Conservation (phyloP, 768 basidiomycete genomes). For the Rhodotorula kratochvilovae region DNA sequence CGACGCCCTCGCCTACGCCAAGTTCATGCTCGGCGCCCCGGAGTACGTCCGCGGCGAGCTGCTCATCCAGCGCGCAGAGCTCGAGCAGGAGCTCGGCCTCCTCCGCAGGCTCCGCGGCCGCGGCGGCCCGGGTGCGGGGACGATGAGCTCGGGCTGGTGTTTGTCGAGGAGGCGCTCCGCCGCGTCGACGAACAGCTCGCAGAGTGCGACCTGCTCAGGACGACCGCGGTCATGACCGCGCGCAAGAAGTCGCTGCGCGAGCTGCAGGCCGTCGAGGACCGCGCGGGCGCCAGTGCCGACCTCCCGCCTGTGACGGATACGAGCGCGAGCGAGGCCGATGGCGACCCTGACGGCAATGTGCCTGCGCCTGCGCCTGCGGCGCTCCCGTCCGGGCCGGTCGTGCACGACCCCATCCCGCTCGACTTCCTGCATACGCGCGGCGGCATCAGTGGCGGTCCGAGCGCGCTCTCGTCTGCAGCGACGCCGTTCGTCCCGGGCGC, state of each 20-base stretch:
- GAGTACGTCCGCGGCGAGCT: slow-evolving; percentile 73
- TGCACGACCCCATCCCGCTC: slow-evolving; percentile 14
- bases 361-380: slow-evolving; percentile 25
- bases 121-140: slow-evolving; percentile 13
- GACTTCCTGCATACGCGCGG: slow-evolving; percentile 21
- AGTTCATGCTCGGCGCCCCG: slow-evolving; percentile 95
- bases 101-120: slow-evolving; percentile 56
- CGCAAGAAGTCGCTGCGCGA: slow-evolving; percentile 58
- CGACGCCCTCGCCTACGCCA: slow-evolving; percentile 77
- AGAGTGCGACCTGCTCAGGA: slow-evolving; percentile 66
- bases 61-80: slow-evolving; percentile 64
- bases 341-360: slow-evolving; percentile 19
- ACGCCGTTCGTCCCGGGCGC: slow-evolving; percentile 11
- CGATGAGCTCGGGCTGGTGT: slow-evolving; percentile 72
- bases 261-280: slow-evolving; percentile 43
- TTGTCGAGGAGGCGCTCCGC: slow-evolving; percentile 71
- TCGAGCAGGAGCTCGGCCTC: slow-evolving; percentile 64
- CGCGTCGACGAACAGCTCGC: slow-evolving; percentile 75
- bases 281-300: slow-evolving; percentile 55
- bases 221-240: slow-evolving; percentile 59
- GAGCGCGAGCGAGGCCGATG: slow-evolving; percentile 42
- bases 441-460: neutral
- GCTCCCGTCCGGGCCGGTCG: neutral
- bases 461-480: neutral
- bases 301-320: slow-evolving; percentile 39